Evolutionary conservation across 2,329 filamentous ascomycete genomes (phyloP), one percentile per base, ranked within the genome.

Genomic region (Aspergillus pseudoterreus): DNA sequence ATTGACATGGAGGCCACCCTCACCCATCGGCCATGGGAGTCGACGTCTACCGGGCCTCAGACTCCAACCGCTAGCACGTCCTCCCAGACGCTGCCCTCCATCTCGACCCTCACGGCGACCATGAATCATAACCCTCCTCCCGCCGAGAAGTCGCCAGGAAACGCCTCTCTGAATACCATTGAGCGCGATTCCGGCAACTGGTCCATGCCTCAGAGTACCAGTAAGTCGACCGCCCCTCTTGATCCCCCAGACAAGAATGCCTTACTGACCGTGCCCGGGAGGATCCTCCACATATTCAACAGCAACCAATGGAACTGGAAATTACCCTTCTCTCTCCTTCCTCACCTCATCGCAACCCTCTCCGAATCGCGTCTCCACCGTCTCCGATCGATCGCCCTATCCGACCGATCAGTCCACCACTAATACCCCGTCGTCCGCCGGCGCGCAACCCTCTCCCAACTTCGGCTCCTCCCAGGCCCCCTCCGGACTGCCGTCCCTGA

Each of bases 161-260:
- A 74, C 48, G 61, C 69, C 8, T 75, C 73, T 4, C 59, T 75
- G 55, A 75, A 72, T 49, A 75, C 73, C 12, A 69, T 75, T 53
- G 75, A 79, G 62, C 77, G 80, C 53, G 80, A 82, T 63, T 83
- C 80, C 19, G 80, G 81, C 54, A 81, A 78, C 63, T 83, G 80
- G 80, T 81, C 80, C 48, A 78, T 81, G 60, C 78, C 80, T 53
- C 80, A 80, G 60, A 81, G 79, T 66, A 79, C 80, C 63, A 77
- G 80, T 81, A 69, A 64, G 74, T 65, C 32, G 51, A 8, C 49
- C 64, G 48, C 38, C 49, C 49, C 47, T 39, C 39, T 50, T 22
- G 30, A 22, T n/a, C 14, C 19, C 17, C n/a, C 22, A 38, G 50
- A 56, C 52, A 54, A 30, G 15, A 19, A 42, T 42, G 5, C 39